Base-by-base conservation (phyloP, 2,329 filamentous ascomycete species). In the Volutella citrinella region DNA sequence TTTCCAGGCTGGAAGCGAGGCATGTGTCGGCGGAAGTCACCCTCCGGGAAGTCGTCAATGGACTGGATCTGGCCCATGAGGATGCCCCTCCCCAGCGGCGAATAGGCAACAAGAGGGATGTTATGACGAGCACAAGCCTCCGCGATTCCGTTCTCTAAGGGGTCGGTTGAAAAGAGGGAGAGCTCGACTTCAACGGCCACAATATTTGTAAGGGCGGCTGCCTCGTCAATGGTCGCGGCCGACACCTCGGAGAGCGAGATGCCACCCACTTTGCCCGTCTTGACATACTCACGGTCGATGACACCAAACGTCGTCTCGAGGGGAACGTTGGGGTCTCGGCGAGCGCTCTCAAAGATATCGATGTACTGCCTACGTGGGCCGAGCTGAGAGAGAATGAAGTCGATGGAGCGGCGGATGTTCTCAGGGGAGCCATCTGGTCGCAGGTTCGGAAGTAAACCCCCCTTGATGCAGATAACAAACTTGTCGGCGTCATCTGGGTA, bases 41-140 rank as follows among this genome's bases (percentile, higher is more conserved):
- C 64, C 27, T 73, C 60, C 3, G 70, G 68, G 22, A 84, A 58
- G 48, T 84, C 80, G 5, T 71, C 61, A n/a, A 43, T 22, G n/a
- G 59, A 66, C 48, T 68, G 70, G 55, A 77, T 60, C 38, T 68
- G 54, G 8, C 74, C 74, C 0, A 74, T 76, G 35, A 80, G 51
- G 30, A 68, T 66, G 2, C 69, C 69, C 10, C 72, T 64, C 6
- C 82, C 78, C 0, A 87, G 64, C 1, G 84, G 84, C 32, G 79
- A 80, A 61, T 86, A 86, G 1, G 79, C 80, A 19, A 86, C 59
- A 24, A 87, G 60, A 0, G 80, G 78, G 40, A 87, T 84, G 21
- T 66, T 64, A 23, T 81, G 18, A 13, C 27, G 21, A 6, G 13
- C 16, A 26, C 38, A 41, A 7, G 31, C 13, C 12, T 30, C 27